Conservation (phyloP, 2,329 filamentous ascomycete species). For the Aspergillus neotritici region DNA sequence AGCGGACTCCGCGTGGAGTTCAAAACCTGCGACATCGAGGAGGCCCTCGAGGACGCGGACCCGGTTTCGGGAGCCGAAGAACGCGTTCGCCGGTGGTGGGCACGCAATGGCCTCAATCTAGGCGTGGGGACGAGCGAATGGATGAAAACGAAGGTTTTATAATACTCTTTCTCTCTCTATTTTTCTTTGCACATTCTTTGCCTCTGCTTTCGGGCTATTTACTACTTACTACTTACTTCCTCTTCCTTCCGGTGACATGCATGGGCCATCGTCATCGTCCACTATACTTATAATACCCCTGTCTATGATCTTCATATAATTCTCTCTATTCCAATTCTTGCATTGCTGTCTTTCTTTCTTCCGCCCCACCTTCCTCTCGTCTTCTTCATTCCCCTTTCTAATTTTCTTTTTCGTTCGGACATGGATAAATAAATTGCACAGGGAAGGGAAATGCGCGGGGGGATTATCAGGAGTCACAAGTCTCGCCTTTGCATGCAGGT, state of each 20-base stretch:
- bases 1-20: conserved; percentile 74
- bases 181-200: not conserved
- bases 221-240: conserved; percentile 3
- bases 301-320: conserved; percentile 5
- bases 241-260: too few species aligned
- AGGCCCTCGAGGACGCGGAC: conserved; percentile 78
- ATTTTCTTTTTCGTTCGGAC: too few species aligned
- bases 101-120: conserved; percentile 72
- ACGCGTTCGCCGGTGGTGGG: conserved; percentile 80
- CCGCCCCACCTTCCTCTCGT: not conserved
- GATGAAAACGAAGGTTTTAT: conserved; percentile 76
- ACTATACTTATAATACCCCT: conserved; percentile 11
- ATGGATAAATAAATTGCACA: too few species aligned
- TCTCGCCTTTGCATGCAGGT: too few species aligned
- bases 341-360: not conserved
- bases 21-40: conserved; percentile 91
- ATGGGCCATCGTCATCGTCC: too few species aligned
- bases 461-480: too few species aligned
- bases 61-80: conserved; percentile 62
- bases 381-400: too few species aligned
- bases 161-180: conserved; percentile 9
- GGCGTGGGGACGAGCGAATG: conserved; percentile 79
- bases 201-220: not conserved
- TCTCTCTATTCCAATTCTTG: not conserved
- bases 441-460: too few species aligned